A percentile compares a stretch with the other conserved stretches of the same genome.
These are phyloP conservation scores for Fusarium sp. DNA, from an alignment of 2,329 filamentous ascomycete species.

Conservation along the genomic window DNA sequence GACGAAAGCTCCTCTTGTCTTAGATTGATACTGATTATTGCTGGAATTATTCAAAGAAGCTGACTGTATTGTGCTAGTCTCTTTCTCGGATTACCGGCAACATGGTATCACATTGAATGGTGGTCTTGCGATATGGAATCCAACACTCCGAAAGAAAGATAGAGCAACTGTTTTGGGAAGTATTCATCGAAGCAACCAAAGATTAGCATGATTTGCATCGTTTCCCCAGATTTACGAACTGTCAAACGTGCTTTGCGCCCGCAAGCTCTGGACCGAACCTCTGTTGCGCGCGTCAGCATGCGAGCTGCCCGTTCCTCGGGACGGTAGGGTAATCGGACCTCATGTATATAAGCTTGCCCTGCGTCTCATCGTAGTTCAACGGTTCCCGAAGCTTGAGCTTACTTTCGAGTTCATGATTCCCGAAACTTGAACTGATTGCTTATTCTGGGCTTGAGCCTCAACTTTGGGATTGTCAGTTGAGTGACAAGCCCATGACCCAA, in stretches of 20 bases:
- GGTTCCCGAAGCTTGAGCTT: slow-evolving; percentile 27
- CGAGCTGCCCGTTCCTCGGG: slow-evolving; percentile 45
- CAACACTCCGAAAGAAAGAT: background rate
- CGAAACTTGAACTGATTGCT: background rate
- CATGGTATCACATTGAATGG: background rate
- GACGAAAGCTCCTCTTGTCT: background rate
- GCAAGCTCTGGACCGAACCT: slow-evolving; percentile 46
- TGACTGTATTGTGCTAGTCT: slow-evolving; percentile 1
- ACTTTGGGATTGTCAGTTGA: background rate
- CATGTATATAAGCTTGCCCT: slow-evolving; percentile 48
- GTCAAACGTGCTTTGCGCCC: slow-evolving; percentile 46
- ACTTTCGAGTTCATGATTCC: slow-evolving; percentile 18
- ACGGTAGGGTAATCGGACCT: slow-evolving; percentile 31
- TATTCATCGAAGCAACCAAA: background rate
- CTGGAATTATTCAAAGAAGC: background rate
- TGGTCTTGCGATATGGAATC: background rate
- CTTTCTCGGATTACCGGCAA: background rate
- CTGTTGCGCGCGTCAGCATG: slow-evolving; percentile 51
- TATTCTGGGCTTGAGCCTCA: background rate
- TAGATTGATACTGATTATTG: background rate
- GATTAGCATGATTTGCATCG: slow-evolving; percentile 13
- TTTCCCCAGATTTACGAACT: slow-evolving; percentile 35
- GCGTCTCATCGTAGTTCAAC: slow-evolving; percentile 21
- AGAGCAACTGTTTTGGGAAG: background rate
- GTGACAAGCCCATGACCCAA: background rate